These are phyloP conservation scores for Aspergillus udagawae DNA, from an alignment of 2,329 filamentous ascomycete genomes.

Conservation along the genomic window DNA sequence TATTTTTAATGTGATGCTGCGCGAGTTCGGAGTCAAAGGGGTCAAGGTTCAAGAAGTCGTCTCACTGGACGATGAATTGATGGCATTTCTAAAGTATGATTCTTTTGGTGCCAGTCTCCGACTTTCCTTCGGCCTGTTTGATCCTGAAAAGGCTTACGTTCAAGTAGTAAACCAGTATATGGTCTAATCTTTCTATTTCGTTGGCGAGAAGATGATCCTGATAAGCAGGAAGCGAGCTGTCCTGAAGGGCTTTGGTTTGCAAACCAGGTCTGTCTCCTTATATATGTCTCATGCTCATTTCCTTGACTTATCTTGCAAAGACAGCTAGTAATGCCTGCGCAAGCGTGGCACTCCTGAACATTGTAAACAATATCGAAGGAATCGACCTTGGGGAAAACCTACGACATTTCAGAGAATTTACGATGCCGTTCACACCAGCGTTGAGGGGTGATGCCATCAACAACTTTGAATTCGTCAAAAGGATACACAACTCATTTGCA, in stretches of 20 bases:
- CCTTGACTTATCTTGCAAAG: slow-evolving; percentile 41
- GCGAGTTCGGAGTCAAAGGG: slow-evolving; percentile 69
- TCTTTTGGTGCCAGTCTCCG: neutral
- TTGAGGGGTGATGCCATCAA: slow-evolving; percentile 73
- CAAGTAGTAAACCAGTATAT: slow-evolving; percentile 63
- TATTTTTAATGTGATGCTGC: slow-evolving; percentile 81
- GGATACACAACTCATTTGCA: slow-evolving; percentile 84
- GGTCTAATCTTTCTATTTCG: slow-evolving; percentile 88
- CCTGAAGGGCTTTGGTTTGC: slow-evolving; percentile 82
- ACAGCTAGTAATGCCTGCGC: slow-evolving; percentile 82
- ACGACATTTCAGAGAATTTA: slow-evolving; percentile 67
- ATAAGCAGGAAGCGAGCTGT: slow-evolving; percentile 51
- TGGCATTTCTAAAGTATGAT: slow-evolving; percentile 60
- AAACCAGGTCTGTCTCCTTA: slow-evolving; percentile 64
- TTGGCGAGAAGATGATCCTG: slow-evolving; percentile 57
- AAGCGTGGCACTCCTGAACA: slow-evolving; percentile 88
- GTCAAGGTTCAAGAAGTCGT: slow-evolving; percentile 75
- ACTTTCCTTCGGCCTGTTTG: neutral
- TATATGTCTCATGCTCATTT: neutral
- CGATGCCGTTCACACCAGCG: slow-evolving; percentile 63
- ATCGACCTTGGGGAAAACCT: slow-evolving; percentile 69
- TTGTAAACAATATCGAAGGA: slow-evolving; percentile 74
- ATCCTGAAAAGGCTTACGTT: slow-evolving; percentile 1
- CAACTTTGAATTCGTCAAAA: slow-evolving; percentile 70
- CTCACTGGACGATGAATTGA: slow-evolving; percentile 62